These are phyloP conservation scores for Escovopsis weberi DNA, from an alignment of 2,329 filamentous ascomycete genomes.

Conservation along the genomic window DNA sequence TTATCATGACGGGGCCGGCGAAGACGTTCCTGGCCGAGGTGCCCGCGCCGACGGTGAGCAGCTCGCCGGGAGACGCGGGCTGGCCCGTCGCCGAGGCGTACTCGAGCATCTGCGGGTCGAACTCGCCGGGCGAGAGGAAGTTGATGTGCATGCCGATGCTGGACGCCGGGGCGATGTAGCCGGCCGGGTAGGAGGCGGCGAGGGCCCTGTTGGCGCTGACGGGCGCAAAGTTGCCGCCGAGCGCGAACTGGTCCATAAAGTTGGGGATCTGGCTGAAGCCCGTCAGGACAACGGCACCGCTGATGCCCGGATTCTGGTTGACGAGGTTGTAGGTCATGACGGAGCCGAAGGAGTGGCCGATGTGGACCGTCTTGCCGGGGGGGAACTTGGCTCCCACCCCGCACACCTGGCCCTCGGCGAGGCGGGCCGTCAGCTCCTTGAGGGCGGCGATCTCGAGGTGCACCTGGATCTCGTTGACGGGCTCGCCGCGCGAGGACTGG, in stretches of 20 bases:
- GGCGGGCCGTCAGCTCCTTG: conserved; percentile 32
- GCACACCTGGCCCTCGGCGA: conserved; percentile 31
- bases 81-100: conserved; percentile 33
- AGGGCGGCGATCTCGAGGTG: conserved; percentile 44
- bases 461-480: conserved; percentile 44
- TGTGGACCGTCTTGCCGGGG: conserved; percentile 34
- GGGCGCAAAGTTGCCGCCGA: conserved; percentile 32
- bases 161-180: conserved; percentile 37
- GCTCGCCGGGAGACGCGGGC: conserved; percentile 42
- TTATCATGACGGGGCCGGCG: conserved; percentile 39
- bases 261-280: conserved; percentile 38
- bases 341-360: conserved; percentile 52
- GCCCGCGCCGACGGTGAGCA: conserved; percentile 37
- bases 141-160: conserved; percentile 34
- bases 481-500: conserved; percentile 41
- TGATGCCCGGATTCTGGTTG: conserved; percentile 34
- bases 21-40: conserved; percentile 23
- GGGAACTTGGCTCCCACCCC: conserved; percentile 21
- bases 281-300: conserved; percentile 44
- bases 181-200: conserved; percentile 23
- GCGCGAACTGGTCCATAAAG: conserved; percentile 28
- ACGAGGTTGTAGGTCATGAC: conserved; percentile 41
- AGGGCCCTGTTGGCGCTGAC: conserved; percentile 20
- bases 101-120: conserved; percentile 37
- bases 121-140: conserved; percentile 37